Evolutionary conservation across 306 rosid genomes (phyloP).

Genomic region (Benincasa hispida): DNA sequence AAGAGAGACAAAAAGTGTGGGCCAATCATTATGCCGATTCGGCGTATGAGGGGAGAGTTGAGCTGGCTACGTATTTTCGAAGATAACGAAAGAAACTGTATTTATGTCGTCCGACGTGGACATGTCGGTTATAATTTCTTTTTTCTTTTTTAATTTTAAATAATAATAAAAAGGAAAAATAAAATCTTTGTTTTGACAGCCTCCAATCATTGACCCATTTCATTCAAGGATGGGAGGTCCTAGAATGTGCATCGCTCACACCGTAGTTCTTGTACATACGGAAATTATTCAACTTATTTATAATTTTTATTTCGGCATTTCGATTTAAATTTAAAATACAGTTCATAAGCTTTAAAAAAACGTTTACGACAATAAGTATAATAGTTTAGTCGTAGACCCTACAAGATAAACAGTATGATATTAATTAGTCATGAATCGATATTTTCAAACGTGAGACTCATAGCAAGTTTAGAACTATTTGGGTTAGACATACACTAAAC

Average conservation of each 20-base stretch:
- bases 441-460: too few species aligned
- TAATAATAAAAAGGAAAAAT: neutral
- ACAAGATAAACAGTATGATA: too few species aligned
- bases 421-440: too few species aligned
- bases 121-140: slow-evolving; percentile 29
- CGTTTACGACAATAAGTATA: too few species aligned
- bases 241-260: neutral
- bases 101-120: slow-evolving; percentile 20
- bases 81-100: slow-evolving; percentile 8
- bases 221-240: neutral
- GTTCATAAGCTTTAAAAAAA: too few species aligned
- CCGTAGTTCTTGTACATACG: neutral
- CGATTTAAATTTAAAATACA: too few species aligned
- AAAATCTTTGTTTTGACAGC: neutral
- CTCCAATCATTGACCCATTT: neutral
- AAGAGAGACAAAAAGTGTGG: slow-evolving; percentile 13
- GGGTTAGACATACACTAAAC: too few species aligned
- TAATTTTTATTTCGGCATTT: too few species aligned
- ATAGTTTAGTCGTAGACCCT: too few species aligned
- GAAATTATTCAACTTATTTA: neutral
- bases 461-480: too few species aligned
- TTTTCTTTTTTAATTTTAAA: too few species aligned
- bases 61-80: slow-evolving; percentile 38
- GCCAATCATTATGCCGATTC: slow-evolving; percentile 17
- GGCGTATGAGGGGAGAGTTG: slow-evolving; percentile 8